Evolutionary conservation across 177 flowering plant genomes (phyloP).

Genomic region (Vitis hybrid): DNA sequence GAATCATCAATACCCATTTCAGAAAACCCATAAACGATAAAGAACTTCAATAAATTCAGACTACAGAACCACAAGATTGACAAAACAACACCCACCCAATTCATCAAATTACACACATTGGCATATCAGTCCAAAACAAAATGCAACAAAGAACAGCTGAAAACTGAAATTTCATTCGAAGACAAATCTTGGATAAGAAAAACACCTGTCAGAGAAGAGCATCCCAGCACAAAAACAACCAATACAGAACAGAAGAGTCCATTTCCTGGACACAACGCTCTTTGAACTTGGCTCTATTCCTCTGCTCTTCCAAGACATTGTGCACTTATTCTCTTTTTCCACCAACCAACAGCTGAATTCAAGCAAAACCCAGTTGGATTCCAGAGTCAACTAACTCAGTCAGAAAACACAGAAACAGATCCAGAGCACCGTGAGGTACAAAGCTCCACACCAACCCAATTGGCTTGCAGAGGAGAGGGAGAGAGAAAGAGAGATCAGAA

Average conservation of each 20-base stretch:
- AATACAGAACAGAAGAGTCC: slow-evolving; percentile 60
- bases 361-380: slow-evolving; percentile 15
- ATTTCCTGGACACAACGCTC: slow-evolving; percentile 48
- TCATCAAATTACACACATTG: slow-evolving; percentile 10
- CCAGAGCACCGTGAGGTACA: neutral
- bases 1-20: neutral
- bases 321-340: slow-evolving; percentile 7
- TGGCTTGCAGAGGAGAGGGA: neutral
- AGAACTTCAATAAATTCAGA: neutral
- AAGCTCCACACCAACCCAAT: neutral
- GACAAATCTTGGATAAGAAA: neutral
- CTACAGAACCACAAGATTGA: neutral
- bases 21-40: neutral
- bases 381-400: slow-evolving; percentile 16
- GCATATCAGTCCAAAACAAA: neutral
- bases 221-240: slow-evolving; percentile 81
- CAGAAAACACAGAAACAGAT: slow-evolving; percentile 13
- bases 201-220: slow-evolving; percentile 80
- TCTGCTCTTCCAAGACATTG: slow-evolving; percentile 67
- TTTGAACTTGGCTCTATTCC: slow-evolving; percentile 45
- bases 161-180: neutral
- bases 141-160: neutral
- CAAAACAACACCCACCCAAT: neutral
- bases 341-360: slow-evolving; percentile 13
- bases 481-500: neutral